Conservation (phyloP, 1,139 yeast species). For the Zhuliangozyma blackwelliae region DNA sequence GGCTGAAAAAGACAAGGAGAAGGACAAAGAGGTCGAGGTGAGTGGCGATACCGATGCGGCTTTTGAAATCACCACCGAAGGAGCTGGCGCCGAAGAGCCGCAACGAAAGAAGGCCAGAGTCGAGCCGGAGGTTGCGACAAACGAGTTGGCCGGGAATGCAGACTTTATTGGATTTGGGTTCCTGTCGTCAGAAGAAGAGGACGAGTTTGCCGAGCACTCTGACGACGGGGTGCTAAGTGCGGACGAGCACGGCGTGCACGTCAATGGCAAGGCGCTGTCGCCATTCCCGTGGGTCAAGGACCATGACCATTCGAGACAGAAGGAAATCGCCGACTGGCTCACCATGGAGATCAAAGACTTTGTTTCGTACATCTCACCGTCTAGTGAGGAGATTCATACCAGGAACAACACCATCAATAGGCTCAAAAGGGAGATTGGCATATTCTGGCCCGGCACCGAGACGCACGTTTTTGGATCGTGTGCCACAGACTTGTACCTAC, state of each 20-base stretch:
- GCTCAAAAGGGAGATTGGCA: slow-evolving; percentile 52
- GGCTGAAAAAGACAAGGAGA: slow-evolving; percentile 11
- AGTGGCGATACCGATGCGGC: slow-evolving; percentile 7
- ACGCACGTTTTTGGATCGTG: slow-evolving; percentile 90
- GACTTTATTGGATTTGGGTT: slow-evolving; percentile 63
- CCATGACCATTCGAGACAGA: slow-evolving; percentile 69
- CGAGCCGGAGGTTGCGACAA: slow-evolving; percentile 11
- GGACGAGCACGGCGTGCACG: slow-evolving; percentile 26
- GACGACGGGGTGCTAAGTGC: slow-evolving; percentile 36
- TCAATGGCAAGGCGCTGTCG: slow-evolving; percentile 12
- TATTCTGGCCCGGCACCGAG: slow-evolving; percentile 77
- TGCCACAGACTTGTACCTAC: slow-evolving; percentile 90
- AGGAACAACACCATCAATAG: slow-evolving; percentile 66
- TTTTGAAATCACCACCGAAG: not conserved
- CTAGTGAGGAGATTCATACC: slow-evolving; percentile 63
- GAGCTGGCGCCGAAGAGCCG: not conserved
- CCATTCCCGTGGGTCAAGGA: slow-evolving; percentile 79
- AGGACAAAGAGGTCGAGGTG: slow-evolving; percentile 23
- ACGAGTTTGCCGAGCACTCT: slow-evolving; percentile 13
- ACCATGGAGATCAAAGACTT: slow-evolving; percentile 86
- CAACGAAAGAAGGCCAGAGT: slow-evolving; percentile 15
- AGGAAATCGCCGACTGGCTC: slow-evolving; percentile 82
- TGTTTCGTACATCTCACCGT: slow-evolving; percentile 83
- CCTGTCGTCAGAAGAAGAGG: slow-evolving; percentile 37
- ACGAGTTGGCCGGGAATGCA: slow-evolving; percentile 44